Evolutionary conservation across 2,329 filamentous ascomycete species (phyloP).

Genomic region (Colletotrichum lentis): DNA sequence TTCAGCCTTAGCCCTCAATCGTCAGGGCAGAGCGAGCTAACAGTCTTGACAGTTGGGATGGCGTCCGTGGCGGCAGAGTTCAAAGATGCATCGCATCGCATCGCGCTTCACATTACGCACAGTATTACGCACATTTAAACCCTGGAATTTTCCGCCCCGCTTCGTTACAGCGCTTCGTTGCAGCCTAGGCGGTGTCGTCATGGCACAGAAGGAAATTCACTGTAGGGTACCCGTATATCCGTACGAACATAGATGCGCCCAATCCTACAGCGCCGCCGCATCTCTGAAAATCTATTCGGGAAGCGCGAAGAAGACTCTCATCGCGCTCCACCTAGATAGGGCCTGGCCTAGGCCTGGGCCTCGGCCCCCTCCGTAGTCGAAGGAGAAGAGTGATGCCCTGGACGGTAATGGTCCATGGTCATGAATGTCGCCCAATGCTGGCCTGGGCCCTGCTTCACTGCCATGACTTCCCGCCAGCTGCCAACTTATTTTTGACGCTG

Average conservation of each 20-base stretch:
- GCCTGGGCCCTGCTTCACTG: constrained; percentile 20
- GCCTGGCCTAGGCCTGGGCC: too few species aligned
- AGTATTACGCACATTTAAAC: constrained; percentile 3
- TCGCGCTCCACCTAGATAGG: constrained; percentile 20
- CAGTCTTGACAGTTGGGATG: constrained; percentile 21
- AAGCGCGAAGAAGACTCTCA: constrained; percentile 27
- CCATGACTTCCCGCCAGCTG: constrained; percentile 12
- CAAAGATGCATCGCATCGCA: constrained; percentile 11
- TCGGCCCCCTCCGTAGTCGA: constrained; percentile 1
- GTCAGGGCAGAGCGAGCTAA: background rate
- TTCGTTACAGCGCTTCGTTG: constrained; percentile 16
- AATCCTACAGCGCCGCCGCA: constrained; percentile 7
- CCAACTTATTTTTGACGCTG: constrained; percentile 6
- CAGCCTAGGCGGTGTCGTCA: constrained; percentile 29
- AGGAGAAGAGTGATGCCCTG: constrained; percentile 5
- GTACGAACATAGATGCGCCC: constrained; percentile 19
- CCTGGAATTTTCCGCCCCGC: constrained; percentile 28
- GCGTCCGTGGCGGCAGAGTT: background rate
- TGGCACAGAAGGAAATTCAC: constrained; percentile 18
- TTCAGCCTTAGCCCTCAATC: background rate
- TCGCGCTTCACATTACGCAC: too few species aligned
- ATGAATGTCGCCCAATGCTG: background rate
- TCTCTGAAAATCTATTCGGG: constrained; percentile 18
- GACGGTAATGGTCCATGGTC: constrained; percentile 1
- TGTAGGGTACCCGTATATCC: background rate